Evolutionary conservation across 805 yeast species (phyloP).

Genomic region (Teunomyces gatunensis): DNA sequence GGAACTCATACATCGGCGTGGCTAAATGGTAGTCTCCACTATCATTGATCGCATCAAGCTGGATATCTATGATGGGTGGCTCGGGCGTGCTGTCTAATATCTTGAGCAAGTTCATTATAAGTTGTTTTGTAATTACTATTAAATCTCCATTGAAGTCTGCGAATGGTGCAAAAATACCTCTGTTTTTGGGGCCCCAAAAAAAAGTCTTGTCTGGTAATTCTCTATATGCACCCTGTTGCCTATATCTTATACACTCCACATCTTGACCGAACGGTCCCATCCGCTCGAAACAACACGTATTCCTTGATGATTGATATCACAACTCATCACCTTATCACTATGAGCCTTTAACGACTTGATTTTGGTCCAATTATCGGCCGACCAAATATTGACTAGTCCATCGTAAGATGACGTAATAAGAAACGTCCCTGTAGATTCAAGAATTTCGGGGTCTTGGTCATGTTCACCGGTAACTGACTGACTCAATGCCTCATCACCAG

Average conservation of each 20-base stretch:
- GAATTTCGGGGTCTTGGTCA: slow-evolving; percentile 25
- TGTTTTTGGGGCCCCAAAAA: too few species aligned
- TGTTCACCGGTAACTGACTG: slow-evolving; percentile 27
- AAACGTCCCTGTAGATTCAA: slow-evolving; percentile 41
- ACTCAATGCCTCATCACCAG: slow-evolving; percentile 14
- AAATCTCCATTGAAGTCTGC: background rate
- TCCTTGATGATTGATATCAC: slow-evolving; percentile 51
- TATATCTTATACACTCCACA: slow-evolving; percentile 42
- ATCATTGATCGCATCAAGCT: slow-evolving; percentile 43
- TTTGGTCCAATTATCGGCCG: slow-evolving; percentile 68
- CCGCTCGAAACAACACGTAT: slow-evolving; percentile 59
- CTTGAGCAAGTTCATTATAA: slow-evolving; percentile 78
- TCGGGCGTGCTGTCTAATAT: slow-evolving; percentile 83
- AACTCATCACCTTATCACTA: slow-evolving; percentile 68
- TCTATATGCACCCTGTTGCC: slow-evolving; percentile 3
- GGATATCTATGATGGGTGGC: slow-evolving; percentile 65
- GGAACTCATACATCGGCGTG: slow-evolving; percentile 82
- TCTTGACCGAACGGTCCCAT: slow-evolving; percentile 79
- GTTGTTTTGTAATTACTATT: background rate
- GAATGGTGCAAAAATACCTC: background rate
- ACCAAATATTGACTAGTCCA: slow-evolving; percentile 56
- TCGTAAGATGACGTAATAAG: slow-evolving; percentile 72
- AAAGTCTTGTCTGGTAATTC: background rate
- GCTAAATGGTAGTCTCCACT: slow-evolving; percentile 73
- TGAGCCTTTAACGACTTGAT: slow-evolving; percentile 52